phyloP scores from a whole-genome alignment of 768 basidiomycete species.

The Tulasnella sp. region DNA sequence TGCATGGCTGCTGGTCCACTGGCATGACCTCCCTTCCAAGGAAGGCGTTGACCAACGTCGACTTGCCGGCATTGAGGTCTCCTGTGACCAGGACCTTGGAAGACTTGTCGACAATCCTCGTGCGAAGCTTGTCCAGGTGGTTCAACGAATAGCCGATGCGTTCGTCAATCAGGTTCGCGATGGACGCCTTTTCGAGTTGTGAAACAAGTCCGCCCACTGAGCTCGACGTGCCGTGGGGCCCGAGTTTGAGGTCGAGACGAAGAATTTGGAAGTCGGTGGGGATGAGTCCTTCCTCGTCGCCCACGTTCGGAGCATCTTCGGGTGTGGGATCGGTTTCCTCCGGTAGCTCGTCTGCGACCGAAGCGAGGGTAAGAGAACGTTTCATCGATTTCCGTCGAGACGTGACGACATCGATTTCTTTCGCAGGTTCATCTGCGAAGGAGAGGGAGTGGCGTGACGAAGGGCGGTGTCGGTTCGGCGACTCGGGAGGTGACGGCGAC shows the following conservation, averaged over 20 bases:
- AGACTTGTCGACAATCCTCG: slow-evolving; percentile 86
- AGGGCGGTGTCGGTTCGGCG: slow-evolving; percentile 38
- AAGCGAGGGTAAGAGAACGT: slow-evolving; percentile 58
- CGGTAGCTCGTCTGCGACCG: slow-evolving; percentile 48
- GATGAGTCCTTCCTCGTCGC: slow-evolving; percentile 38
- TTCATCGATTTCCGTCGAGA: slow-evolving; percentile 51
- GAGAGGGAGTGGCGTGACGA: slow-evolving; percentile 69
- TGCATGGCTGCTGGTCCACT: slow-evolving; percentile 97
- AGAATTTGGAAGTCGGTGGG: slow-evolving; percentile 80
- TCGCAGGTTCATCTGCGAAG: slow-evolving; percentile 80
- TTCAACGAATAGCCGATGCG: slow-evolving; percentile 71
- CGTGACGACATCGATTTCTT: slow-evolving; percentile 67
- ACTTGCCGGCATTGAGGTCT: slow-evolving; percentile 97
- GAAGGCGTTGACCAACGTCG: slow-evolving; percentile 95
- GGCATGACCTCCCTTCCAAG: slow-evolving; percentile 92
- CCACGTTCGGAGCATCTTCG: slow-evolving; percentile 40
- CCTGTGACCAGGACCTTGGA: slow-evolving; percentile 98
- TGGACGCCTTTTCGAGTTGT: slow-evolving; percentile 89
- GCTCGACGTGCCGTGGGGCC: slow-evolving; percentile 65
- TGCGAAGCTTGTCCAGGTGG: slow-evolving; percentile 83
- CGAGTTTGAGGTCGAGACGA: slow-evolving; percentile 90
- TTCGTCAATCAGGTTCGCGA: slow-evolving; percentile 88
- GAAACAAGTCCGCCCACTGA: slow-evolving; percentile 76
- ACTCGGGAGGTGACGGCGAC: slow-evolving; percentile 31
- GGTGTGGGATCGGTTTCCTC: slow-evolving; percentile 52